These are phyloP conservation scores for Evernia prunastri DNA, from an alignment of 495 filamentous ascomycete genomes.

Conservation along the genomic window DNA sequence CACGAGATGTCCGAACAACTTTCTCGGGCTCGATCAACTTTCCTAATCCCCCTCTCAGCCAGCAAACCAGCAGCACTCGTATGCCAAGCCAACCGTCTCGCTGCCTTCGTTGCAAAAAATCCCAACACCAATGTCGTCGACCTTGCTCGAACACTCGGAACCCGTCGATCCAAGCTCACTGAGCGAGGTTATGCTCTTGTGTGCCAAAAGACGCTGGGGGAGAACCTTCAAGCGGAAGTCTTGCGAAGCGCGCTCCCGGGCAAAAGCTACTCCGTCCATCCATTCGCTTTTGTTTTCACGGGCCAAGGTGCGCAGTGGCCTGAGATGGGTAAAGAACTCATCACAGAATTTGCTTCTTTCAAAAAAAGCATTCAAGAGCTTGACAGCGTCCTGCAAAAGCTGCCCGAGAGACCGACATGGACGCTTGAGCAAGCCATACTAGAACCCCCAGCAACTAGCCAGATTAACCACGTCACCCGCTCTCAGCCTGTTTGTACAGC, in stretches of 20 bases:
- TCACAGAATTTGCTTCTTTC: conserved; percentile 36
- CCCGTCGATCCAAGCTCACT: too few species aligned
- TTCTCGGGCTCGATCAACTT: background rate
- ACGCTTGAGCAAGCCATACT: background rate
- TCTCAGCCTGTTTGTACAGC: background rate
- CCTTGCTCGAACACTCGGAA: too few species aligned
- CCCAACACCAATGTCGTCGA: too few species aligned
- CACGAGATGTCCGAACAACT: background rate
- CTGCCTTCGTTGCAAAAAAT: too few species aligned
- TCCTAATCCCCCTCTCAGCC: background rate
- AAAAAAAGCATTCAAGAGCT: conserved; percentile 36
- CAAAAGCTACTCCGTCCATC: background rate
- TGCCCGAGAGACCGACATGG: background rate
- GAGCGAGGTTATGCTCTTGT: too few species aligned
- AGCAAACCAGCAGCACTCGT: background rate
- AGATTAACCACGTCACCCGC: background rate
- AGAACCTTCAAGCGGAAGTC: too few species aligned
- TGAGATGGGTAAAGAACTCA: conserved; percentile 24
- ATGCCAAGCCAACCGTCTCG: too few species aligned
- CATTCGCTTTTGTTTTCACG: conserved; percentile 16
- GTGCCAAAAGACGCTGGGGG: background rate
- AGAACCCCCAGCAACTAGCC: background rate
- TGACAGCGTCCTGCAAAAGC: background rate
- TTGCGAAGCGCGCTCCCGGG: background rate
- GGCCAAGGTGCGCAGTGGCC: conserved; percentile 25